Base-by-base conservation (phyloP, 495 filamentous ascomycete genomes). In the Baudoinia panamericana region DNA sequence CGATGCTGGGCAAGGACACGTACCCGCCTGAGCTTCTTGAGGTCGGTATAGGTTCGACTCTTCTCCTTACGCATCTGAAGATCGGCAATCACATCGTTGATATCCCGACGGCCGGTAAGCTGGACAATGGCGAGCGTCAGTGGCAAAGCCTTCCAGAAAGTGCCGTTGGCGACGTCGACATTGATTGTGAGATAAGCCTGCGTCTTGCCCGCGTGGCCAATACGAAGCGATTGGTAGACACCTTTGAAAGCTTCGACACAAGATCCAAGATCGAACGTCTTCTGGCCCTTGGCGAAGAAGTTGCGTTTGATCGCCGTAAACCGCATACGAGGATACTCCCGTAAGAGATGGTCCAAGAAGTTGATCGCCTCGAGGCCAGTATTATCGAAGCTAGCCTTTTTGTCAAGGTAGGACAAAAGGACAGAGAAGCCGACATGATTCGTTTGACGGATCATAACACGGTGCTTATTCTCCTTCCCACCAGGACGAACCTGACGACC, bases 261-360 rank as follows among this genome's bases (percentile, higher is more conserved):
- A 28, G 62, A 62, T 17, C 66, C 67, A 15, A 80, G 52, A 17
- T 58, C 45, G 17, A 49, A 47, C 12, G 64, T 57, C 4, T 68
- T 50, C 55, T 36, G 61, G 31, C 38, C 65, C 49, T 45, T 63
- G 38, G 51, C 56, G 56, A 86, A 93, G 62, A 90, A 92, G 1
- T 73, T 79, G 17, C 84, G 79, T 56, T 80, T 85, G 52, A 92
- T 75, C 0, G 70, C 62, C 1, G 72, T 67, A 52, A 76, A 76
- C 5, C 64, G 58, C 45, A 70, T 63, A 0, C 75, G 74, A 0
- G 90, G 84, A 2, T 55, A 61, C 59, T 93, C 77, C 10, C 88
- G 84, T 26, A 97, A 60, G 15, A 84, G 62, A 55, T 97, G 90
- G 46, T 97, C 88, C 2, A 96, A 63, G 59, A 94, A 92, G 56